Conservation (phyloP, 495 filamentous ascomycete genomes). For the Penicillium salamii region DNA sequence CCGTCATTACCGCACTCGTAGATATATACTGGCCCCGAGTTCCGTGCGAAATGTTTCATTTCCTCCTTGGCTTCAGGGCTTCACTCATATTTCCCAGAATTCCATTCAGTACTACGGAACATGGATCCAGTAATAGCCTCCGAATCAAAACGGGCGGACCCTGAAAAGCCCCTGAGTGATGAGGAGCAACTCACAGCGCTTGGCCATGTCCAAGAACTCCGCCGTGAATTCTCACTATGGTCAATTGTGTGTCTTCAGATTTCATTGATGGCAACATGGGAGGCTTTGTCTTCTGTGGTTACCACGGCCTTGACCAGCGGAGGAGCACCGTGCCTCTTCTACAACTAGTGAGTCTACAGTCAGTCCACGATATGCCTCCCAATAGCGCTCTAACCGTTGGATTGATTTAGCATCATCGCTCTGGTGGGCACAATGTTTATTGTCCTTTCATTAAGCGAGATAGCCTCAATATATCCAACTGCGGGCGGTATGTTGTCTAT, state of each 20-base stretch:
- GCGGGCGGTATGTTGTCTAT: constrained; percentile 17
- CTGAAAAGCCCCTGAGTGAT: constrained; percentile 20
- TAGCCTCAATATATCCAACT: constrained; percentile 24
- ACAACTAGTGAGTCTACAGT: constrained; percentile 23
- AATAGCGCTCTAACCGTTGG: not conserved
- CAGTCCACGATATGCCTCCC: not conserved
- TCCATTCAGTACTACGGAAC: not conserved
- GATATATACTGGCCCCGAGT: too few relatives aligned
- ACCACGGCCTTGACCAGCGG: constrained; percentile 22
- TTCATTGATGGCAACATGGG: constrained; percentile 35
- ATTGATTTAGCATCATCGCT: constrained; percentile 13
- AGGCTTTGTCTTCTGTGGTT: constrained; percentile 26
- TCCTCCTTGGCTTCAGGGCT: too few relatives aligned
- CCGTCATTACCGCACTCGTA: not conserved
- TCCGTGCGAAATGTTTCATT: too few relatives aligned
- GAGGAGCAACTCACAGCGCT: constrained; percentile 24
- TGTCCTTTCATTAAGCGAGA: constrained; percentile 22
- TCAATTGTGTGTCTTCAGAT: constrained; percentile 27
- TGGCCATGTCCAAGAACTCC: constrained; percentile 28
- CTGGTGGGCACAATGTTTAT: constrained; percentile 21
- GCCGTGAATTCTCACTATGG: constrained; percentile 26
- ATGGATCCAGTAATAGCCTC: constrained; percentile 6
- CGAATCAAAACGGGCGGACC: constrained; percentile 7
- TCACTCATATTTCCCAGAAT: not conserved
- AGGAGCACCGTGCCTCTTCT: constrained; percentile 32